Base-by-base conservation (phyloP, 768 basidiomycete genomes). In the Rhodotorula diobovata region DNA sequence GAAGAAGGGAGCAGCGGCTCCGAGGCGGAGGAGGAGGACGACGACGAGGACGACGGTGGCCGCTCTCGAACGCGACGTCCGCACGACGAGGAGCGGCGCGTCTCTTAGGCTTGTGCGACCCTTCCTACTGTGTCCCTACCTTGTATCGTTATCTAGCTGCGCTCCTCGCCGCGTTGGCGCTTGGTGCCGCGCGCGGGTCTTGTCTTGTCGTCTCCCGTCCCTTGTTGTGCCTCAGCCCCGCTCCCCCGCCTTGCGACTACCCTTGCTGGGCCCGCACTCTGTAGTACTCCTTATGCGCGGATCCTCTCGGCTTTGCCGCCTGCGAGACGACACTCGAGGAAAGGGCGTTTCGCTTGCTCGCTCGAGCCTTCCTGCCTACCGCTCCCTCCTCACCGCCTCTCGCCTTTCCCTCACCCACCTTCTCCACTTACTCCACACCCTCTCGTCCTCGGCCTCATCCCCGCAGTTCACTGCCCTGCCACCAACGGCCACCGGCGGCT, bases 391-490 rank as follows among this genome's bases (percentile, higher is more conserved):
- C 16, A 34, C 32, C 14, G 43, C 30, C 54, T 55, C 23, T 37
- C 37, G 14, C 9, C 37, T 32, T 34, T 64, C 63, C 54, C 54
- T 45, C 20, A 64, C 63, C 63, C 63, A 64, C 34, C 32, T n/a
- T 15, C 41, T 23, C 63, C 63, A 64, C 43, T 64, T 64, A n/a
- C 63, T 34, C 63, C 63, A 64, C 14, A 64, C 54, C 54, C 18
- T 46, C 30, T 56, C 54, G 4, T 56, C 63, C 30, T 30, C 51
- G 28, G 1, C 37, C 11, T 25, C 61, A 4, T 21, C 45, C 41
- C 20, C 58, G 21, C 9, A n/a, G n/a, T n/a, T n/a, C n/a, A n/a
- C n/a, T n/a, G n/a, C n/a, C n/a, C n/a, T n/a, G n/a, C n/a, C n/a
- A n/a, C n/a, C n/a, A n/a, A 2, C 58, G 20, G 46, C 21, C 6